These are phyloP conservation scores for Cardamine occulta DNA, from an alignment of 345 rosid species.

Conservation along the genomic window DNA sequence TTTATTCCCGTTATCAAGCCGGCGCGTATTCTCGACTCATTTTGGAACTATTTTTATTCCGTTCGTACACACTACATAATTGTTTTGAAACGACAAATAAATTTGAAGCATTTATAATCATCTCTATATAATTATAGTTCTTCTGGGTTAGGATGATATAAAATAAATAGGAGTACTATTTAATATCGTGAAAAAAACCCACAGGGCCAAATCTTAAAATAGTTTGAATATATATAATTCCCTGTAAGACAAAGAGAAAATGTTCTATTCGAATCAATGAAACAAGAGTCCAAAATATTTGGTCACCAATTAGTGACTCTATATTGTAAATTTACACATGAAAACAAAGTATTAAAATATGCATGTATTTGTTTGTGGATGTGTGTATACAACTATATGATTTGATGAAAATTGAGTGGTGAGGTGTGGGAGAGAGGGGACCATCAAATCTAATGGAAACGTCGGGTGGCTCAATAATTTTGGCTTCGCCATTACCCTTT, in stretches of 20 bases:
- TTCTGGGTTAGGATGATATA: neutral
- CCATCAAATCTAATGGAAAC: conserved; percentile 43
- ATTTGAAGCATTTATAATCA: neutral
- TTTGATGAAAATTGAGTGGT: conserved; percentile 4
- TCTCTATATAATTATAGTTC: neutral
- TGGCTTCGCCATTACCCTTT: conserved; percentile 5
- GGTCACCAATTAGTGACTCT: conserved; percentile 23
- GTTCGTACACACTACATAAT: neutral
- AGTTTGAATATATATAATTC: neutral
- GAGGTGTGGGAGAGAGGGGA: conserved; percentile 28
- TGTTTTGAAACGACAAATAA: neutral
- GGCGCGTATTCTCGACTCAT: conserved; percentile 35
- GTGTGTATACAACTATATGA: neutral
- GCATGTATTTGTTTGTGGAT: conserved; percentile 4
- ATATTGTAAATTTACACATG: conserved; percentile 9
- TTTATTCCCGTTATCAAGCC: conserved; percentile 45
- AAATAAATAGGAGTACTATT: neutral
- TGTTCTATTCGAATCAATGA: conserved; percentile 6
- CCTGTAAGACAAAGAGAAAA: neutral
- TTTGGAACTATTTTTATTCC: neutral
- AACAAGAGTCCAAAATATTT: conserved; percentile 10
- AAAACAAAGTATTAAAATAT: conserved; percentile 4
- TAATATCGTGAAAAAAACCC: neutral
- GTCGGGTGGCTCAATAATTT: conserved; percentile 34
- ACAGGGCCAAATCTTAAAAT: neutral